Conservation (phyloP, 371 early-diverging fungal species). For the Mortierella sp. region DNA sequence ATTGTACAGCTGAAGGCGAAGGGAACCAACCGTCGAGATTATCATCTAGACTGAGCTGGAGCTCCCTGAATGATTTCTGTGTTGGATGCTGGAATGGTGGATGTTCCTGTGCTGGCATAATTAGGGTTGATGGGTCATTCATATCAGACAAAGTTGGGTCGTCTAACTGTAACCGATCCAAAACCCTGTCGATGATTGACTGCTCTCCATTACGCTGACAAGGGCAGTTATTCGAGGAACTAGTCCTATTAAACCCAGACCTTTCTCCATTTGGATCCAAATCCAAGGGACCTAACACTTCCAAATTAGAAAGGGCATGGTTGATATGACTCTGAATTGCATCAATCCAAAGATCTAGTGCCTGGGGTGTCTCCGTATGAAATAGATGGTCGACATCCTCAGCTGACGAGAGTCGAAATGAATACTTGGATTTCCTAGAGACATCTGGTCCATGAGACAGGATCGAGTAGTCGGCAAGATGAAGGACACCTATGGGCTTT, state of each 20-base stretch:
- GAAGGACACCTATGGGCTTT: constrained; percentile 37
- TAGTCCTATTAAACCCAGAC: not conserved
- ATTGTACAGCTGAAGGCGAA: not conserved
- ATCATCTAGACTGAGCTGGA: constrained; percentile 15
- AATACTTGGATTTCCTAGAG: constrained; percentile 31
- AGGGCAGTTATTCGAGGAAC: not conserved
- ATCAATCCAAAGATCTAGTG: constrained; percentile 36
- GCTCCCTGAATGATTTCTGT: not conserved
- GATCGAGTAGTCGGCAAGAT: constrained; percentile 30
- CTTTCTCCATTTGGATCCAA: not conserved
- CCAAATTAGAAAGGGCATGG: constrained; percentile 14
- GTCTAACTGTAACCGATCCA: constrained; percentile 26
- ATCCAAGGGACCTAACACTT: constrained; percentile 5
- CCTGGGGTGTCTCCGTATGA: constrained; percentile 23
- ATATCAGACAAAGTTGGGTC: constrained; percentile 44
- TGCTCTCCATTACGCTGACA: not conserved
- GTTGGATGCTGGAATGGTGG: not conserved
- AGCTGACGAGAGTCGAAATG: constrained; percentile 41
- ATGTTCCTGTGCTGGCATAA: constrained; percentile 40
- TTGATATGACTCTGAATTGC: constrained; percentile 28
- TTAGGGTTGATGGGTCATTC: constrained; percentile 46
- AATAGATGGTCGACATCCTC: constrained; percentile 36
- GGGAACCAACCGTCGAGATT: constrained; percentile 26
- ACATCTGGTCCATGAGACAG: constrained; percentile 24
- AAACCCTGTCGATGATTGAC: constrained; percentile 43